phyloP scores from a whole-genome alignment of 2,329 filamentous ascomycete genomes.

The Paecilomyces niveus region DNA sequence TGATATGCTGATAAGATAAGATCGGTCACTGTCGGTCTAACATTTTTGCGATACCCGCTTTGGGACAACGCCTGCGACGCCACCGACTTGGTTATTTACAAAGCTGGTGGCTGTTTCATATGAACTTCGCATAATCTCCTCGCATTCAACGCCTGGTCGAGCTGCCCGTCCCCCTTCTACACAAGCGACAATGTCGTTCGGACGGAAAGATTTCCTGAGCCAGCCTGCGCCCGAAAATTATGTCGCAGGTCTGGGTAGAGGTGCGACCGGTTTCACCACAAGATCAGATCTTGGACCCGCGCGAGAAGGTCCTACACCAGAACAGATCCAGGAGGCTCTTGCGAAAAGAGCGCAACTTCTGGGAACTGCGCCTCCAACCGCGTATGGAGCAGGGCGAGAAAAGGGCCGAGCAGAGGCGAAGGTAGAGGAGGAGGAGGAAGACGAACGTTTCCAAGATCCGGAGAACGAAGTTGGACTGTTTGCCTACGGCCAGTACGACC shows the following conservation, averaged over 20 bases:
- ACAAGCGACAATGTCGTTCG: constrained; percentile 45
- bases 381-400: constrained; percentile 66
- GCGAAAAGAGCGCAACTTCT: constrained; percentile 86
- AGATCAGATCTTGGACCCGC: constrained; percentile 93
- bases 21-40: not conserved
- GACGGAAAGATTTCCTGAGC: constrained; percentile 76
- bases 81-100: not conserved
- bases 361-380: constrained; percentile 62
- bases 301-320: constrained; percentile 88
- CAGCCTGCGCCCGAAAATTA: constrained; percentile 82
- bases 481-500: constrained; percentile 89
- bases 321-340: constrained; percentile 96
- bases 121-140: not conserved
- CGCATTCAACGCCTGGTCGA: not conserved
- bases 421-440: constrained; percentile 66
- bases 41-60: not conserved
- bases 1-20: not conserved
- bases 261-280: constrained; percentile 96
- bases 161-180: not conserved
- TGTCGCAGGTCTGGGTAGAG: constrained; percentile 92
- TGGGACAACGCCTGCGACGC: not conserved
- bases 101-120: not conserved
- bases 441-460: constrained; percentile 85
- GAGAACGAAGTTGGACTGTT: constrained; percentile 97
- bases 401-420: constrained; percentile 58